phyloP scores from a whole-genome alignment of 2,329 filamentous ascomycete species.

The Colletotrichum sp. region DNA sequence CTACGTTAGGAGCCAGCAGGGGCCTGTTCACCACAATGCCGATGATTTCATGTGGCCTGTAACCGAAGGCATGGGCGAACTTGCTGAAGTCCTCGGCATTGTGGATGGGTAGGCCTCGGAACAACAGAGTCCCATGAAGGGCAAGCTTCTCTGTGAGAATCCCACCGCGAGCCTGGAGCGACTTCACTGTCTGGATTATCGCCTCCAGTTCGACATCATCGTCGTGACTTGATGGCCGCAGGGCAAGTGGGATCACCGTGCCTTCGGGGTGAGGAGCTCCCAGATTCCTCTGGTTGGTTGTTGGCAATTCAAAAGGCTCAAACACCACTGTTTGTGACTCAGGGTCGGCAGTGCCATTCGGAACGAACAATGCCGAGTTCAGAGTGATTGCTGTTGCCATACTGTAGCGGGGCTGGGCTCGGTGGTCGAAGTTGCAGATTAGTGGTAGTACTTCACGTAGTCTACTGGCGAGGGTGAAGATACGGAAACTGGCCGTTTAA shows the following conservation, averaged over 20 bases:
- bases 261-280: not conserved
- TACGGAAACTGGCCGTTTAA: not conserved
- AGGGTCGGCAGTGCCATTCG: not conserved
- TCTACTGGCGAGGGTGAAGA: not conserved
- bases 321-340: not conserved
- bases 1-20: not conserved
- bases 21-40: slow-evolving; percentile 53
- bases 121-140: slow-evolving; percentile 49
- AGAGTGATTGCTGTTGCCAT: not conserved
- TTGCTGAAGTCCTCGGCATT: slow-evolving; percentile 49
- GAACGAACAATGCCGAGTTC: not conserved
- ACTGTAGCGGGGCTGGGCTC: not conserved
- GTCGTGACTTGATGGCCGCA: not conserved
- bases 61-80: slow-evolving; percentile 53
- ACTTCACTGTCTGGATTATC: not conserved
- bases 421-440: not conserved
- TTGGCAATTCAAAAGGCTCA: not conserved
- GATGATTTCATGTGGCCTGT: slow-evolving; percentile 51
- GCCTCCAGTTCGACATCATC: not conserved
- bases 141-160: slow-evolving; percentile 45
- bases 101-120: slow-evolving; percentile 49
- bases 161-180: not conserved
- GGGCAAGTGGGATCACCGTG: not conserved
- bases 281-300: not conserved
- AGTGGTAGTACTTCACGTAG: not conserved